Base-by-base conservation (phyloP, 306 rosid species). In the Lathyrus sativus region DNA sequence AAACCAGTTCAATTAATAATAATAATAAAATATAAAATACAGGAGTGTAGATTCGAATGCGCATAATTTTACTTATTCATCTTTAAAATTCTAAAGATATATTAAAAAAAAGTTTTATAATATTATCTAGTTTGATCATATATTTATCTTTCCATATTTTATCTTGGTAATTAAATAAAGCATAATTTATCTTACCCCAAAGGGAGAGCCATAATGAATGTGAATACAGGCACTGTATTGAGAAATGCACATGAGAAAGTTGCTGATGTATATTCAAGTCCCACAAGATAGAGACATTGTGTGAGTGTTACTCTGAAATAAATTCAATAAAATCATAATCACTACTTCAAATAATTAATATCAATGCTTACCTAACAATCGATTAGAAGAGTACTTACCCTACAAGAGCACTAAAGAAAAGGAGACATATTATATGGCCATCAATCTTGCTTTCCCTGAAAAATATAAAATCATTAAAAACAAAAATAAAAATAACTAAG, bases 231-330 rank as follows among this genome's bases (percentile, higher is more conserved):
- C 68, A 88, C 96, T 72, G 65, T 75, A 76, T 89, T 92, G 81
- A 92, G 68, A 78, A 92, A 92, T 64, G 96, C 98, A 68, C 96
- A 92, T 2, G 96, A 56, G 74, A 86, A 88, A 5, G 96, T 86
- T 8, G 91, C 83, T 22, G 96, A 83, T 28, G 98, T 92, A 74
- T 80, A 82, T 64, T 85, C 72, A 13, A 92, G 96, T 74, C 96
- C 98, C 57, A 81, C 70, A 19, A 89, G 96, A 72, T 66, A 85
- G 5, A 82, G 76, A 73, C 72, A 88, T 26, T 88, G 85, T 11
- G 91, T 79, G 6, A 85, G 66, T 28, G 96, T 90, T 51, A 82
- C 71, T 65, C 98, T 92, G 95, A 72, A 80, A 80, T 12, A 37
- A 17, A 65, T 46, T 33, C 11, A 56, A 56, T 33, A 56, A 64